Conservation (phyloP, 2,329 filamentous ascomycete genomes). For the Cordyceps tenuipes region DNA sequence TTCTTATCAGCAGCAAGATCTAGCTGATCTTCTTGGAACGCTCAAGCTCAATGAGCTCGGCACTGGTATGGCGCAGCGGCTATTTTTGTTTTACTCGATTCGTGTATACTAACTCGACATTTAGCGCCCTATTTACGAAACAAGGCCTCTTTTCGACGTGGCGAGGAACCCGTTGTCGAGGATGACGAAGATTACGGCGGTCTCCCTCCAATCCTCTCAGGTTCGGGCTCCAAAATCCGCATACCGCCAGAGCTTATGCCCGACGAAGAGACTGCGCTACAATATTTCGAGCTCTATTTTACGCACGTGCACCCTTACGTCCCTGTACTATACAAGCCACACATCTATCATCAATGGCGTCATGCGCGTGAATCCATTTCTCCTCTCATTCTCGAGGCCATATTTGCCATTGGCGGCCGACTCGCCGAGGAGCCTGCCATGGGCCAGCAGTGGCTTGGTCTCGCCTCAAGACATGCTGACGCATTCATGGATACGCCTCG, state of each 20-base stretch:
- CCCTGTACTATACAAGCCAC: constrained; percentile 73
- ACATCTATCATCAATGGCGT: constrained; percentile 87
- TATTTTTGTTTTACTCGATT: not conserved
- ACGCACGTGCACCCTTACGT: constrained; percentile 85
- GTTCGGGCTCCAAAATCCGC: constrained; percentile 68
- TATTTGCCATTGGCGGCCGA: constrained; percentile 82
- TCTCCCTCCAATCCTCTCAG: constrained; percentile 58
- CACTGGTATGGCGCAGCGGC: constrained; percentile 52
- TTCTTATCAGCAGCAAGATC: constrained; percentile 59
- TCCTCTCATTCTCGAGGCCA: constrained; percentile 77
- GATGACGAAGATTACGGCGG: constrained; percentile 67
- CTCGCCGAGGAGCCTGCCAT: constrained; percentile 76
- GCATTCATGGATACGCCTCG: constrained; percentile 89
- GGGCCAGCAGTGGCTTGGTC: constrained; percentile 85
- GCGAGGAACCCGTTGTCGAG: constrained; percentile 57
- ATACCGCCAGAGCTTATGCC: constrained; percentile 95
- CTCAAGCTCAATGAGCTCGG: constrained; percentile 82
- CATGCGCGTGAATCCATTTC: constrained; percentile 76
- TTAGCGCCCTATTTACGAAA: constrained; percentile 77
- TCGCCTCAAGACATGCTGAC: constrained; percentile 82
- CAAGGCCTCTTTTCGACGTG: constrained; percentile 40
- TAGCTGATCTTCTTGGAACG: constrained; percentile 75
- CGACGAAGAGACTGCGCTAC: constrained; percentile 67
- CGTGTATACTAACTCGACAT: constrained; percentile 8
- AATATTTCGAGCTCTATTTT: constrained; percentile 89